A percentile compares a stretch with the other conserved stretches of the same genome.
Conservation (phyloP, 73 alveolate species). For the Paraurostyla sp. region DNA sequence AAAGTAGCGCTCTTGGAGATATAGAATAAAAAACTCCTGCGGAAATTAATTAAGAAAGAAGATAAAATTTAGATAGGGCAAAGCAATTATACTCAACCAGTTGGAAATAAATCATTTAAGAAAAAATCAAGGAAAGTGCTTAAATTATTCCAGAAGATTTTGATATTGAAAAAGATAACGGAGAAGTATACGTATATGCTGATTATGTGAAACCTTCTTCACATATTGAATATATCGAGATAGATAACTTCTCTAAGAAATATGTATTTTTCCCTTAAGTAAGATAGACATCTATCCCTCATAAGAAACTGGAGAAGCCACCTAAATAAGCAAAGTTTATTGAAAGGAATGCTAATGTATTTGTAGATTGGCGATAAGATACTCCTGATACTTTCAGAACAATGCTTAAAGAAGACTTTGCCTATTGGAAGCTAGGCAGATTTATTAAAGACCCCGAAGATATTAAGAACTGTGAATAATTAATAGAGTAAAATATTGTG, state of each 20-base stretch:
- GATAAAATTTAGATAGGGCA: too few species aligned
- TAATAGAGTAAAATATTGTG: background rate
- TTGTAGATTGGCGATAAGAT: slow-evolving; percentile 74
- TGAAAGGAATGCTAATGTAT: slow-evolving; percentile 53
- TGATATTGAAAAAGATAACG: too few species aligned
- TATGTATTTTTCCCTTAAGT: background rate
- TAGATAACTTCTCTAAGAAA: background rate
- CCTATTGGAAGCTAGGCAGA: slow-evolving; percentile 57
- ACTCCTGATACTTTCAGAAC: slow-evolving; percentile 25
- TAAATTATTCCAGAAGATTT: too few species aligned
- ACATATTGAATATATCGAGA: background rate
- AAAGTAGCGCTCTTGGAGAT: too few species aligned
- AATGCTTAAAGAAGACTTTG: slow-evolving; percentile 30
- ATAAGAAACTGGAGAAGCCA: too few species aligned
- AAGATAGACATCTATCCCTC: background rate
- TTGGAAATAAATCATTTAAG: too few species aligned
- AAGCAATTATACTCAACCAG: too few species aligned
- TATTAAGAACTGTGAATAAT: background rate
- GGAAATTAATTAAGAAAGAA: too few species aligned
- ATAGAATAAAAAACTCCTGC: too few species aligned
- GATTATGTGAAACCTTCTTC: slow-evolving; percentile 21
- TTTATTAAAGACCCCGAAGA: slow-evolving; percentile 55
- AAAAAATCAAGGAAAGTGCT: too few species aligned
- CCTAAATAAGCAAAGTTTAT: background rate
- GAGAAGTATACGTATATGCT: slow-evolving; percentile 32